phyloP scores from a whole-genome alignment of 441 rosid genomes.

The Erysimum cheiri region DNA sequence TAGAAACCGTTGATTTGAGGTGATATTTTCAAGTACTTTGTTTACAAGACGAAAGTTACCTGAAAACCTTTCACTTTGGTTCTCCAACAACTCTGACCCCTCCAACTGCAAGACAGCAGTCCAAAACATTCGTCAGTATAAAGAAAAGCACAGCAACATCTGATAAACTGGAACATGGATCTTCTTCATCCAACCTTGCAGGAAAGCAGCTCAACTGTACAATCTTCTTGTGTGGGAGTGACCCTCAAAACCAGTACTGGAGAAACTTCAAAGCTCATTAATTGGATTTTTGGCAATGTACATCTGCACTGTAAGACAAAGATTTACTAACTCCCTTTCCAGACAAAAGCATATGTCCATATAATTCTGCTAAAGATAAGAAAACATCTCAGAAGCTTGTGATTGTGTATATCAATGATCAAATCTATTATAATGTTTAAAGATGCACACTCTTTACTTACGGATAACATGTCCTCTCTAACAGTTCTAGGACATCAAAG shows the following conservation, averaged over 20 bases:
- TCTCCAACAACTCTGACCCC: conserved; percentile 75
- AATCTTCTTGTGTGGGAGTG: conserved; percentile 62
- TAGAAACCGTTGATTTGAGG: conserved; percentile 21
- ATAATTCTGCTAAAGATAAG: neutral
- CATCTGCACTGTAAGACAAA: conserved; percentile 58
- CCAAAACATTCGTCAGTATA: conserved; percentile 5
- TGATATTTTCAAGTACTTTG: neutral
- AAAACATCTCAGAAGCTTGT: neutral
- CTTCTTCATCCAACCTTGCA: conserved; percentile 60
- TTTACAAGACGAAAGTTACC: conserved; percentile 48
- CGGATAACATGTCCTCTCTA: conserved; percentile 15
- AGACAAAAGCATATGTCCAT: neutral
- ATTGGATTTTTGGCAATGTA: conserved; percentile 62
- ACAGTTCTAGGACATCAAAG: conserved; percentile 1
- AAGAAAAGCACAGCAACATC: conserved; percentile 1
- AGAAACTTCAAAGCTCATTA: conserved; percentile 73
- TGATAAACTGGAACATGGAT: neutral
- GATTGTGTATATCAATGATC: neutral
- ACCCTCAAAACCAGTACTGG: conserved; percentile 78
- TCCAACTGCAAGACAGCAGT: conserved; percentile 57
- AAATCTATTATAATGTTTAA: neutral
- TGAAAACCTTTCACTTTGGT: conserved; percentile 73
- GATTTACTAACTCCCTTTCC: conserved; percentile 25
- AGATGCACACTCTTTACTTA: neutral
- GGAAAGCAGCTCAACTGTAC: conserved; percentile 77